These are phyloP conservation scores for Fusarium haematococcum DNA, from an alignment of 2,329 filamentous ascomycete species.

Conservation along the genomic window DNA sequence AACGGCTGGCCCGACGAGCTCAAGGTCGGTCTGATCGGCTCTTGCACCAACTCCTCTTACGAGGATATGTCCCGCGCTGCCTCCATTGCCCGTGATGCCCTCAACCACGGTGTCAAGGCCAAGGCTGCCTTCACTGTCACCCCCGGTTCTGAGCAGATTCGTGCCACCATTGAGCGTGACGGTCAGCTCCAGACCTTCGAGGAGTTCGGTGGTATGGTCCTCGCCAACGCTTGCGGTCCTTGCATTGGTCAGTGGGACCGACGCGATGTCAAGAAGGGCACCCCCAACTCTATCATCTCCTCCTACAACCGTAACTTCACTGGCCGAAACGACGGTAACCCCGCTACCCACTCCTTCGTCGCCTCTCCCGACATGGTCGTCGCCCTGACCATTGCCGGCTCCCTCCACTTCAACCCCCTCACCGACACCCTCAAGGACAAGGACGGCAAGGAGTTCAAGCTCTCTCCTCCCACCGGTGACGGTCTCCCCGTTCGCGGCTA, in stretches of 20 bases:
- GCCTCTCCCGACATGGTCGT: constrained; percentile 91
- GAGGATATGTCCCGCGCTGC: constrained; percentile 98
- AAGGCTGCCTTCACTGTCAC: constrained; percentile 95
- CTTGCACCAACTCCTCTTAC: constrained; percentile 98
- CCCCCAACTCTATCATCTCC: constrained; percentile 95
- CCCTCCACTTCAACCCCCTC: constrained; percentile 93
- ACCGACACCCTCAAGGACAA: constrained; percentile 93
- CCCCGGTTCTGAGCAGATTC: constrained; percentile 95
- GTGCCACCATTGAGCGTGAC: constrained; percentile 91
- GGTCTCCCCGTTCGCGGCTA: constrained; percentile 86
- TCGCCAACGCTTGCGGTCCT: constrained; percentile 94
- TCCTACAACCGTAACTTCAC: constrained; percentile 99
- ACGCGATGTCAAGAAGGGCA: constrained; percentile 92
- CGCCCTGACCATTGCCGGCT: constrained; percentile 85
- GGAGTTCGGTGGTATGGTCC: constrained; percentile 85
- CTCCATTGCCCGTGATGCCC: constrained; percentile 90
- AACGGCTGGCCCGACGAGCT: constrained; percentile 93
- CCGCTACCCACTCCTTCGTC: constrained; percentile 93
- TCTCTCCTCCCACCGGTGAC: constrained; percentile 81
- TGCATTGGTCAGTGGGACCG: constrained; percentile 98
- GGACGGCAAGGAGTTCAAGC: constrained; percentile 95
- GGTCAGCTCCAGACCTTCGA: constrained; percentile 88
- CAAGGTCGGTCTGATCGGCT: constrained; percentile 93
- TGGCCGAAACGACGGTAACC: constrained; percentile 96
- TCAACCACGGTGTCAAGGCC: constrained; percentile 88